Conservation (phyloP, 140 eudicot species). For the Oenanthe javanica region DNA sequence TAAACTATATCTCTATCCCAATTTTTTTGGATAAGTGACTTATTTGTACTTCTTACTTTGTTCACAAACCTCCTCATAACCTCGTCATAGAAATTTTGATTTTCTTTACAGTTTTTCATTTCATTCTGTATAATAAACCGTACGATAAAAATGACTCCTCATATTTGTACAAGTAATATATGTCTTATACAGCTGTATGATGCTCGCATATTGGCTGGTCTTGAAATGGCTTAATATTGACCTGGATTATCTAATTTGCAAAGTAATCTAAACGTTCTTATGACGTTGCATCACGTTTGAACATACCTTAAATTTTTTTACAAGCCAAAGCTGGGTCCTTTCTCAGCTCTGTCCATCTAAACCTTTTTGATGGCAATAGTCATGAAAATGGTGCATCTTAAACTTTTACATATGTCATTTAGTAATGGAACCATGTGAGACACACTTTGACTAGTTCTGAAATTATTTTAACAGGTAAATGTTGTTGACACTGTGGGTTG, state of each 20-base stretch:
- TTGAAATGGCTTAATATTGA: background rate
- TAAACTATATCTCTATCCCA: background rate
- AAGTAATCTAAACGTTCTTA: background rate
- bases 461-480: slow-evolving; percentile 48
- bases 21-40: background rate
- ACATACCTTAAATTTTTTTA: background rate
- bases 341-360: background rate
- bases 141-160: background rate
- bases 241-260: background rate
- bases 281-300: background rate
- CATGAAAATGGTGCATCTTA: too few species aligned
- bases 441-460: background rate
- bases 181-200: background rate
- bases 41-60: background rate
- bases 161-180: background rate
- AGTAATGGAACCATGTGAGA: background rate
- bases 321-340: background rate
- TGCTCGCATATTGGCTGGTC: background rate
- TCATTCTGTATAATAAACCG: background rate
- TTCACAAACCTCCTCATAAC: background rate
- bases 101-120: background rate
- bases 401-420: too few species aligned
- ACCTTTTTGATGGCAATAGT: background rate
- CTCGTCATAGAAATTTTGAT: background rate
- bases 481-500: slow-evolving; percentile 96